Conservation (phyloP, 148 eudicot species). For the Vaccinium corymbosum region DNA sequence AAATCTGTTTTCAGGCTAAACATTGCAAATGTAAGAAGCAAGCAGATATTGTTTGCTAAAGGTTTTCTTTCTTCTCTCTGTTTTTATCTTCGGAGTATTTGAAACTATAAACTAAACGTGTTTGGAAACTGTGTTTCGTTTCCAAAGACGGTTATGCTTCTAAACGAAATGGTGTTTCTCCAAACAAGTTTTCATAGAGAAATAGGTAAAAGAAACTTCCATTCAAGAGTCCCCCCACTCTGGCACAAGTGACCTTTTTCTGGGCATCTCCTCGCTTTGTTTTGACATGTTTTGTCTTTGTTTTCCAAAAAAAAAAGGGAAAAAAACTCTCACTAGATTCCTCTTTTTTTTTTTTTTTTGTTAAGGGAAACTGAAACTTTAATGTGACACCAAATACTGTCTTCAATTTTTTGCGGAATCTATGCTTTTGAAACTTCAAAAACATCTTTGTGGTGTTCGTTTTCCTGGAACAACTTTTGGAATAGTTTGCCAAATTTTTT, state of each 20-base stretch:
- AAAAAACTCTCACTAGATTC: background rate
- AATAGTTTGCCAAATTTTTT: background rate
- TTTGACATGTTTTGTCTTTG: background rate
- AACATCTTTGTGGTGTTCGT: background rate
- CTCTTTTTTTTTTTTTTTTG: too few species aligned
- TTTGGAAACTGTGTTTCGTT: background rate
- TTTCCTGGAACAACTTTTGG: background rate
- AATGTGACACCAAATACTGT: background rate
- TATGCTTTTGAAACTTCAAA: background rate
- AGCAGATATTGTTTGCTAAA: background rate
- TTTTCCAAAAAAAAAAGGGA: too few species aligned
- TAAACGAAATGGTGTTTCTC: background rate
- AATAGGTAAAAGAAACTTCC: background rate
- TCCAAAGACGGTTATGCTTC: background rate
- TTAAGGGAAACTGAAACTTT: background rate
- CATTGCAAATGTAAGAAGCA: background rate
- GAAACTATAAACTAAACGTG: background rate
- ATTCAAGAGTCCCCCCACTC: background rate
- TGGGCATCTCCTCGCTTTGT: background rate
- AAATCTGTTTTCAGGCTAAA: background rate
- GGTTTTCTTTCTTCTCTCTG: background rate
- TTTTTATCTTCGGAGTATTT: background rate
- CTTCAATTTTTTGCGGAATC: background rate
- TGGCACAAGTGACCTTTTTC: background rate
- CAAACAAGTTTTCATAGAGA: background rate